phyloP scores from a whole-genome alignment of 2,329 filamentous ascomycete species.

The Tolypocladium amazonense region DNA sequence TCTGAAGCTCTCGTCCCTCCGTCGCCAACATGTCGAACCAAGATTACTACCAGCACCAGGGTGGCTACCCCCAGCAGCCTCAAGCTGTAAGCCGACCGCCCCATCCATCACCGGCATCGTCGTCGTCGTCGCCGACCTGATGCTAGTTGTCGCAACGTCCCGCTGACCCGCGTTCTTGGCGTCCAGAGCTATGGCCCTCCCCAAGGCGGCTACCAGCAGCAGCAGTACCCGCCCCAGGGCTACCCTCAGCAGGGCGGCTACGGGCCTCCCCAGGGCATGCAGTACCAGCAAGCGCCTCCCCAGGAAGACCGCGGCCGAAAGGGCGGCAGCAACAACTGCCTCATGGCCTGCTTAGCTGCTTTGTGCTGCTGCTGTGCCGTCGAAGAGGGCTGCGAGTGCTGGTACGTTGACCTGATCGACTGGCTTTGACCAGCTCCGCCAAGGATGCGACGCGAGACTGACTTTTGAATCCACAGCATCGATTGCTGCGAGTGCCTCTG shows the following conservation, averaged over 20 bases:
- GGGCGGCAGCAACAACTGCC: constrained; percentile 29
- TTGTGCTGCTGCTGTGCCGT: constrained; percentile 40
- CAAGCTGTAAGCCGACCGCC: constrained; percentile 22
- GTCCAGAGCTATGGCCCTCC: background rate
- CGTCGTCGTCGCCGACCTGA: background rate
- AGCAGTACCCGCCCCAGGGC: constrained; percentile 6
- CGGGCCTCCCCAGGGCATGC: constrained; percentile 19
- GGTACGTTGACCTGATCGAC: constrained; percentile 20
- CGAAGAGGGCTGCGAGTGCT: constrained; percentile 40
- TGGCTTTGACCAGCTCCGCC: background rate
- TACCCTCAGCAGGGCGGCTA: constrained; percentile 21
- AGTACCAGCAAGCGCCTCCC: constrained; percentile 23
- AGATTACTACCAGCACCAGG: constrained; percentile 28
- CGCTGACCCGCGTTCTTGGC: background rate
- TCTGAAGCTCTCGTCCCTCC: background rate
- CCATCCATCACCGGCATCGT: background rate
- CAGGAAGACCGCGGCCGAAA: constrained; percentile 16
- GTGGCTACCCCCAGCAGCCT: constrained; percentile 28
- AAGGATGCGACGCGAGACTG: background rate
- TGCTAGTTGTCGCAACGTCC: background rate
- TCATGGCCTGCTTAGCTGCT: constrained; percentile 35
- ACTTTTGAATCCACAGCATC: constrained; percentile 14
- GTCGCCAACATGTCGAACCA: constrained; percentile 24
- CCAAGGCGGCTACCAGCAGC: background rate
- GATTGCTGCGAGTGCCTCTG: constrained; percentile 31